Evolutionary conservation across 768 basidiomycete species (phyloP), one percentile per base, ranked within the genome.

Genomic region (Pleurotus platypus): DNA sequence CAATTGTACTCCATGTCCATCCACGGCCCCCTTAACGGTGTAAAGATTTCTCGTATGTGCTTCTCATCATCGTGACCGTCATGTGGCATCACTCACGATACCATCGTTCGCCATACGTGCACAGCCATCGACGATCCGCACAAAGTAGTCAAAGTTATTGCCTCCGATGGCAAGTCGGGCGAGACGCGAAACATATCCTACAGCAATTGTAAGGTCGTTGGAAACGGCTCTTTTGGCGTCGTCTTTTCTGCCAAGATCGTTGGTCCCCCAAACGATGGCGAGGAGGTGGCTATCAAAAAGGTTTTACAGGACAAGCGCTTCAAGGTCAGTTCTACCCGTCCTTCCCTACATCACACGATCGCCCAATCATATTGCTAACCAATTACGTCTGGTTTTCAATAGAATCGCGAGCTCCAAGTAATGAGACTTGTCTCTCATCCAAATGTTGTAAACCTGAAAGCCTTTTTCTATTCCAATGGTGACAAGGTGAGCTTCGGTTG

Each of bases 221-320:
- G 97, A 56, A 98, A 99, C 69, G 97, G 97, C 72, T 96, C 94
- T 58, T 99, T 99, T 67, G 97, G 97, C 64, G 95, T 99, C 72
- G 97, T 99, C 61, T 98, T 95, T 72, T 92, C 94, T 62, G 96
- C 95, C 58, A 93, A 86, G 74, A 85, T 98, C 56, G 78, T 94
- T 49, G 78, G 79, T 12, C 79, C 79, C 5, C 75, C 79, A 45
- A 83, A 84, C 66, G 83, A 82, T 35, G 77, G 76, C 16, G 89
- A 90, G 57, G 94, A 98, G 64, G 96, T 99, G 68, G 97, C 97
- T 50, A 99, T 99, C 83, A 99, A 99, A 92, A 98, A 98, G 80
- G 97, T 99, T 50, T 75, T 99, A 60, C 97, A 99, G 80, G 97
- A 99, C 78, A 99, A 99, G 83, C 86, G 97, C 64, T 99, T 99